Base-by-base conservation (phyloP, 305 asterid species). In the Striga hermonthica region DNA sequence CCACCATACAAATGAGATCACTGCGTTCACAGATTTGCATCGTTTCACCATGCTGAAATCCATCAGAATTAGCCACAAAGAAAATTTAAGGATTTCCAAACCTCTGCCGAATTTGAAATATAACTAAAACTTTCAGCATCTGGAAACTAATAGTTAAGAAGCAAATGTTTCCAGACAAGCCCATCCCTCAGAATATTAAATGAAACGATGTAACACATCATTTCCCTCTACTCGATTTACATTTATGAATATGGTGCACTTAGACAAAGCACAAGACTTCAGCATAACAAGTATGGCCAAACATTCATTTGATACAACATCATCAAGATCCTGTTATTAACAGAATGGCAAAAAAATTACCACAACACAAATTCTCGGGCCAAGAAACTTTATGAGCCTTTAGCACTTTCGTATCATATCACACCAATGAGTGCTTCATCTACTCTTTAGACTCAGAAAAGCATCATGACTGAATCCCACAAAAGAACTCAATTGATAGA, bases 1-100 rank as follows among this genome's bases (percentile, higher is more conserved):
- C 98, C 97, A 89, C 97, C 98, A 92, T 57, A 89, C 6, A 65
- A 89, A 86, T 34, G 98, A 92, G 55, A 72, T 87, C 91, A 87
- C 77, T 45, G 98, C 89, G 79, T 92, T 92, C 61, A 83, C 49
- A 55, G 97, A 85, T 77, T 92, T 96, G 65, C 95, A 92, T 58
- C 93, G 78, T 67, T 89, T 92, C 60, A 83, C 77, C 57, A 77
- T 60, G 72, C 96, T 83, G 90, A 69, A 75, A 22, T 58, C 71
- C 44, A 61, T 48, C n/a, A 67, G 72, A 72, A 57, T 50, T 44
- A 69, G 56, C 41, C 67, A 67, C 52, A 63, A 63, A 66, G 40
- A 35, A 6, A 22, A 57, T 71, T 47, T 43, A 31, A 35, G 9
- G 14, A 35, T 36, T 34, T 69, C 53, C 8, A 10, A 10, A 22